Conservation (phyloP, 2,329 filamentous ascomycete species). For the Macrophomina tecta region DNA sequence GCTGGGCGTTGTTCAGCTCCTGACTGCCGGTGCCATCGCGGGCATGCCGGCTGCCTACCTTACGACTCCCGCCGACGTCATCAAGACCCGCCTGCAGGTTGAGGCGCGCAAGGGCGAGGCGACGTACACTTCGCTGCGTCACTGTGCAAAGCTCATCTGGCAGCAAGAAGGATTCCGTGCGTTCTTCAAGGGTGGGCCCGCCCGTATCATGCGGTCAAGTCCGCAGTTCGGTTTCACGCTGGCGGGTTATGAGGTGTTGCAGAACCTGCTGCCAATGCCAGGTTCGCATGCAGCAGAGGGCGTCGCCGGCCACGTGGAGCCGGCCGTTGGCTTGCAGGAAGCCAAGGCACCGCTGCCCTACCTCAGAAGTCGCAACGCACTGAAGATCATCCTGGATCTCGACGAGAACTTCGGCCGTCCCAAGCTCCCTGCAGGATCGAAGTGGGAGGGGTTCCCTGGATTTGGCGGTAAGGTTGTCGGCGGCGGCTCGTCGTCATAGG, state of each 20-base stretch:
- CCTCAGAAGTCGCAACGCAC: conserved; percentile 80
- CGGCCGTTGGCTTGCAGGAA: conserved; percentile 67
- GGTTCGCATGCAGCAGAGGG: conserved; percentile 59
- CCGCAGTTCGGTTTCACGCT: conserved; percentile 98
- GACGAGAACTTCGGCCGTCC: conserved; percentile 90
- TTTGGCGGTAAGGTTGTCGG: conserved; percentile 40
- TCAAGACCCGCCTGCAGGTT: conserved; percentile 98
- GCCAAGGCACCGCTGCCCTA: conserved; percentile 70
- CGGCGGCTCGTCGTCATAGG: conserved; percentile 35
- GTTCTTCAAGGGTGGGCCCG: conserved; percentile 98
- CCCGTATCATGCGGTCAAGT: conserved; percentile 91
- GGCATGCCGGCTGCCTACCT: conserved; percentile 72
- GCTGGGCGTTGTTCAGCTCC: conserved; percentile 86
- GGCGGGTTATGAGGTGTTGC: conserved; percentile 90
- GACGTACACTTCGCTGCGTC: conserved; percentile 82
- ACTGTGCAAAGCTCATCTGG: conserved; percentile 82
- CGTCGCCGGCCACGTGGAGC: conserved; percentile 65
- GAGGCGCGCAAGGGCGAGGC: conserved; percentile 96
- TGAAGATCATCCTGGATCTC: conserved; percentile 94
- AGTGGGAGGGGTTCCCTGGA: conserved; percentile 44
- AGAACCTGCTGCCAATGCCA: conserved; percentile 79
- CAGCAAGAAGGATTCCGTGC: conserved; percentile 92
- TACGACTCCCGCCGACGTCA: conserved; percentile 96
- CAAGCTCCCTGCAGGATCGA: conserved; percentile 57
- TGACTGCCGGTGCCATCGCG: conserved; percentile 88